Conservation (phyloP, 176 grass and related monocot species). For the Oryza brachyantha region DNA sequence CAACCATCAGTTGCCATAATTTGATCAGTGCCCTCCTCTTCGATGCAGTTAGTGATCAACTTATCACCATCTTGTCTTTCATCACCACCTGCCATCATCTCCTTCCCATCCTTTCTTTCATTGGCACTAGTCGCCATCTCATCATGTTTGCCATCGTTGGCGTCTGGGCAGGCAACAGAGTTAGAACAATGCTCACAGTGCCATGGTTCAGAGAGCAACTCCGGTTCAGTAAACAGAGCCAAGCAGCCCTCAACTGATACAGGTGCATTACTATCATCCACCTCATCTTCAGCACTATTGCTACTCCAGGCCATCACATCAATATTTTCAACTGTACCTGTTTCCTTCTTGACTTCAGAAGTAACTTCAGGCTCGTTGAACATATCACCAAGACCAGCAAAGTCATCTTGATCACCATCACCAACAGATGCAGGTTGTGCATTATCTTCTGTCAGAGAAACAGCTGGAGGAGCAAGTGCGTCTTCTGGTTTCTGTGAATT, state of each 20-base stretch:
- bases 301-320: slow-evolving; percentile 72
- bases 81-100: slow-evolving; percentile 37
- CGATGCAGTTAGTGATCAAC: slow-evolving; percentile 17
- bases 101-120: slow-evolving; percentile 38
- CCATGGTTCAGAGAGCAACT: slow-evolving; percentile 76
- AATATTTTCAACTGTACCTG: slow-evolving; percentile 46
- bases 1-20: slow-evolving; percentile 40
- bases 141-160: slow-evolving; percentile 11
- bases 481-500: slow-evolving; percentile 39
- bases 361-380: slow-evolving; percentile 88
- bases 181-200: slow-evolving; percentile 53
- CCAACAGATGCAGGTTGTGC: slow-evolving; percentile 27
- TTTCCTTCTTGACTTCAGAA: slow-evolving; percentile 59
- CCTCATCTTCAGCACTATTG: slow-evolving; percentile 69
- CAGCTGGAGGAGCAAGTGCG: slow-evolving; percentile 23
- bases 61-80: slow-evolving; percentile 28
- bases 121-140: slow-evolving; percentile 23
- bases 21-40: slow-evolving; percentile 48
- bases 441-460: slow-evolving; percentile 41
- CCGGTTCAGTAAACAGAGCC: slow-evolving; percentile 71
- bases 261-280: slow-evolving; percentile 65
- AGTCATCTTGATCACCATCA: slow-evolving; percentile 55
- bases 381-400: slow-evolving; percentile 80
- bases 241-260: slow-evolving; percentile 86
- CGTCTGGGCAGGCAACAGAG: not conserved